Evolutionary conservation across 441 rosid species (phyloP), one percentile per base, ranked within the genome.

Genomic region (Biscutella laevigata): DNA sequence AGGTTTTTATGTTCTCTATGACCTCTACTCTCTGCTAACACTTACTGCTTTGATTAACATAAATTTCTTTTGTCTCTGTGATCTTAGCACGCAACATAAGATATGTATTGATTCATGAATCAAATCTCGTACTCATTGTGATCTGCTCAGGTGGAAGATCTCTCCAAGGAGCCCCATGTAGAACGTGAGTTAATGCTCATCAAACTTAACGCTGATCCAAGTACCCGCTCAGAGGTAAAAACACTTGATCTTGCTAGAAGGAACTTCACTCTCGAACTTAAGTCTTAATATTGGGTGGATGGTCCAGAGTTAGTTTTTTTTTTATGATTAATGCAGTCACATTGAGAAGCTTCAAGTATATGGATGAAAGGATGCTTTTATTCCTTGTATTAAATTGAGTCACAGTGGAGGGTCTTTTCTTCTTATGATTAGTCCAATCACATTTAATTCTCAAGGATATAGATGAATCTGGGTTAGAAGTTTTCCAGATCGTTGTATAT

Each of bases 101-200:
- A 35, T 30, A 4, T 16, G 20, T 14, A 4, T 26, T 4, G 30
- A 38, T 33, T 53, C n/a, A 54, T 54, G 24, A 28, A 21, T 27
- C 22, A 12, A 33, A 48, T 28, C 13, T 20, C 50, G 16, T 43
- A 47, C 35, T 64, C 48, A 10, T 71, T 66, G 12, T 62, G 17
- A 53, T 30, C 7, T 39, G 38, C 36, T 32, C 67, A 84, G 95
- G 97, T 86, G 62, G 87, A 86, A 63, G 97, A 90, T 71, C 63
- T 90, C 53, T 90, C 97, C 11, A 80, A 43, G 62, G 94, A 86
- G 73, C 86, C 97, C 14, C 97, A 86, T 66, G 95, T 90, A 13
- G 97, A 90, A 72, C 87, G 97, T 28, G 97, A 90, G 57, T 71
- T 90, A 35, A 84, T 90, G 95, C 89, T 88, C 37, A 62, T 85